A percentile compares a stretch with the other conserved stretches of the same genome.
Evolutionary conservation across 305 asterid genomes (phyloP).

Genomic region (Solanum hybrid): DNA sequence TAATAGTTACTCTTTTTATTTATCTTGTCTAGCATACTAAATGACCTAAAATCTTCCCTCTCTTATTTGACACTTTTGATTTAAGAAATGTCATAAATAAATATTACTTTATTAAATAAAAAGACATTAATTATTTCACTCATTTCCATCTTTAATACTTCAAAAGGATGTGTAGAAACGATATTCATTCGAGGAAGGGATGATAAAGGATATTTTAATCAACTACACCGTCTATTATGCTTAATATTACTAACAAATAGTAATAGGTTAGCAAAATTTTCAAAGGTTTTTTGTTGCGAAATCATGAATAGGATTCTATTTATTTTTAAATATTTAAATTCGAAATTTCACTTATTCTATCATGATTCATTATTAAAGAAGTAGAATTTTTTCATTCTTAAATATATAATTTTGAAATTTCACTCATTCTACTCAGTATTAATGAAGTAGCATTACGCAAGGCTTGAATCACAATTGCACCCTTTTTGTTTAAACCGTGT

Average conservation of each 20-base stretch:
- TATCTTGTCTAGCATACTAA: not conserved
- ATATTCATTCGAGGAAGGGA: not conserved
- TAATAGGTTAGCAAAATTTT: not conserved
- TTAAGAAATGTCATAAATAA: not conserved
- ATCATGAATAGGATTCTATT: not conserved
- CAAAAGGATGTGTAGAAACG: not conserved
- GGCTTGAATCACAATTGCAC: not conserved
- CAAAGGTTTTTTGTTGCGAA: not conserved
- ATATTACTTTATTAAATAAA: not conserved
- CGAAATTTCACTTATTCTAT: not conserved
- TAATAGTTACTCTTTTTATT: not conserved
- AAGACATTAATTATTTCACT: not conserved
- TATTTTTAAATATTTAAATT: no score
- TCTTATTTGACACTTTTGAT: not conserved
- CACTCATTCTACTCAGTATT: not conserved
- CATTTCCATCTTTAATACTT: not conserved
- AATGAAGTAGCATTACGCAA: not conserved
- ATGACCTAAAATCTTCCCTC: not conserved
- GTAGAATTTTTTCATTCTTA: no score
- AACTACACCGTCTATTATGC: not conserved
- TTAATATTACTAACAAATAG: not conserved
- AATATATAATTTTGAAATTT: not conserved
- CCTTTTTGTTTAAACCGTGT: not conserved
- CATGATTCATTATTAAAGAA: not conserved
- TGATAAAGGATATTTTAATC: not conserved